These are phyloP conservation scores for Friedmanniomyces endolithicus DNA, from an alignment of 495 filamentous ascomycete species.

Conservation along the genomic window DNA sequence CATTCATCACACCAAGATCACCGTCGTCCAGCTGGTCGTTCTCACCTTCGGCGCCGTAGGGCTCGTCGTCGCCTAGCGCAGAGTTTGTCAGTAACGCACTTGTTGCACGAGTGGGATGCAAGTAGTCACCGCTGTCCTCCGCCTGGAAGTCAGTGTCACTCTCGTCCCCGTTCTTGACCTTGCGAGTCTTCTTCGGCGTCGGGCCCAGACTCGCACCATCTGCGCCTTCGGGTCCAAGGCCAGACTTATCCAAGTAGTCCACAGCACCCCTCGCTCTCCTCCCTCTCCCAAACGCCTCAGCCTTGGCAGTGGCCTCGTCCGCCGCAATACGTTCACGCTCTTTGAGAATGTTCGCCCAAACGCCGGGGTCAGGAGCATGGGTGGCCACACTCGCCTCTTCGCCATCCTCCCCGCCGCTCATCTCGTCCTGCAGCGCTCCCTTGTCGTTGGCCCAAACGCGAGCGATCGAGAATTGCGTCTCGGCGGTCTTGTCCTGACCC, in stretches of 20 bases:
- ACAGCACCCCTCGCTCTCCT: conserved; percentile 46
- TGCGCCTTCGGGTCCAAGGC: conserved; percentile 6
- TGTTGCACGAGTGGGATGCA: neutral
- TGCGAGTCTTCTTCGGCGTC: conserved; percentile 10
- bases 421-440: conserved; percentile 46
- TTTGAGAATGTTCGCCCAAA: conserved; percentile 81
- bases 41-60: conserved; percentile 1
- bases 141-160: conserved; percentile 44
- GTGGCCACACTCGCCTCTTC: conserved; percentile 30
- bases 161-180: conserved; percentile 20
- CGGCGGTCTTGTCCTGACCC: conserved; percentile 45
- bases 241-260: conserved; percentile 18
- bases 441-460: conserved; percentile 85
- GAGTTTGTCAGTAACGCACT: neutral
- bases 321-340: conserved; percentile 66
- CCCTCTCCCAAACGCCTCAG: conserved; percentile 68
- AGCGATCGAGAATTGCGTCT: conserved; percentile 78
- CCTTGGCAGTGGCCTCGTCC: conserved; percentile 48
- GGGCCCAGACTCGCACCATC: conserved; percentile 10
- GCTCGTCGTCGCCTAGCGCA: conserved; percentile 4
- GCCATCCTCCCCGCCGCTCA: conserved; percentile 37
- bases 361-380: conserved; percentile 39
- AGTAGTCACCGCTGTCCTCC: conserved; percentile 22
- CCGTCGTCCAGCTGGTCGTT: neutral
- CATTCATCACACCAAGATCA: neutral